These are phyloP conservation scores for Cercospora canescens DNA, from an alignment of 2,329 filamentous ascomycete species.

Conservation along the genomic window DNA sequence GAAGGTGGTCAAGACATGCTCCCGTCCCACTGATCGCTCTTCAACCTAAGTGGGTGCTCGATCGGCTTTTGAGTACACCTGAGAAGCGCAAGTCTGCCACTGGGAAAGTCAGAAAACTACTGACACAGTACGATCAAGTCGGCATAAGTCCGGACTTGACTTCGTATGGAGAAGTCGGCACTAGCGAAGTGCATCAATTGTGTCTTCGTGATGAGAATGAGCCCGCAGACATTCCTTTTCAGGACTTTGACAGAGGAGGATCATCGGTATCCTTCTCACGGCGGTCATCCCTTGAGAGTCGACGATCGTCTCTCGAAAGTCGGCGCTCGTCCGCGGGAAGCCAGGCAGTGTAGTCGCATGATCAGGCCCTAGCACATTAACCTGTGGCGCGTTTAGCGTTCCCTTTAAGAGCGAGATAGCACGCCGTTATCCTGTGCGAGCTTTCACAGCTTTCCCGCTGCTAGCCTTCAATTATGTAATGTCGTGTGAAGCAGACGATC, in stretches of 20 bases:
- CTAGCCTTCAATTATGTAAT: not conserved
- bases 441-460: not conserved
- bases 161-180: slow-evolving; percentile 19
- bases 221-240: slow-evolving; percentile 20
- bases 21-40: slow-evolving; percentile 22
- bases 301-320: slow-evolving; percentile 5
- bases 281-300: slow-evolving; percentile 7
- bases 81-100: slow-evolving; percentile 23
- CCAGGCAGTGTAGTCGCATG: not conserved
- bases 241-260: slow-evolving; percentile 23
- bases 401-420: too few species aligned
- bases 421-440: not conserved
- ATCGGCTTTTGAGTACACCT: slow-evolving; percentile 21
- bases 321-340: not conserved
- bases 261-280: slow-evolving; percentile 12
- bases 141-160: slow-evolving; percentile 23
- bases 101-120: slow-evolving; percentile 22
- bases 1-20: slow-evolving; percentile 22
- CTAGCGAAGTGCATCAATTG: slow-evolving; percentile 22
- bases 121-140: slow-evolving; percentile 23
- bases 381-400: not conserved
- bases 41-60: slow-evolving; percentile 26
- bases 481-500: not conserved
- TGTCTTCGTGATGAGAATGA: slow-evolving; percentile 23
- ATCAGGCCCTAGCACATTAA: not conserved